Conservation (phyloP, 2,329 filamentous ascomycete genomes). For the Talaromyces verruculosus region DNA sequence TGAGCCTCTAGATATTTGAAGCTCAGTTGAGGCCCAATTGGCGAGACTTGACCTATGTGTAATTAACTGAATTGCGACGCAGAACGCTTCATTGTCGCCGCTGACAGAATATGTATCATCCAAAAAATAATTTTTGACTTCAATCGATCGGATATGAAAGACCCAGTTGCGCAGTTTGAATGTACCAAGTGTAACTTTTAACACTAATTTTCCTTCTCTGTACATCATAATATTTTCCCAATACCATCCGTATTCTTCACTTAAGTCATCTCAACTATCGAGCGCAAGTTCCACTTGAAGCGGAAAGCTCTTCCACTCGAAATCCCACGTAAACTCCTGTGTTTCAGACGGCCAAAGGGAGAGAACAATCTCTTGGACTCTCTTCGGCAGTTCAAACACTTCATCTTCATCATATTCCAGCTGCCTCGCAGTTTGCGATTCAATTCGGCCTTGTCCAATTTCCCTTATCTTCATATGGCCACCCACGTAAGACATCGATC, state of each 20-base stretch:
- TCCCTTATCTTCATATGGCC: conserved; percentile 4
- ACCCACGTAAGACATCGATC: not conserved
- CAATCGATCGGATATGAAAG: too few species aligned
- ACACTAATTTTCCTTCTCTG: not conserved
- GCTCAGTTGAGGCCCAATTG: too few species aligned
- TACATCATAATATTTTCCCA: not conserved
- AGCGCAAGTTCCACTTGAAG: not conserved
- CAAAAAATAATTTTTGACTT: too few species aligned
- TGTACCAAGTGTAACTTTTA: too few species aligned
- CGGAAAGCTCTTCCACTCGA: conserved; percentile 11
- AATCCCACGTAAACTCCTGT: conserved; percentile 4
- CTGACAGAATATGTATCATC: too few species aligned
- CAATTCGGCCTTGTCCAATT: conserved; percentile 2
- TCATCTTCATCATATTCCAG: not conserved
- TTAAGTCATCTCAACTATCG: not conserved
- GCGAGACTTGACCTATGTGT: too few species aligned
- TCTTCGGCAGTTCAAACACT: not conserved
- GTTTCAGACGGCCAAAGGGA: not conserved
- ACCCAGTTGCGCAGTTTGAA: too few species aligned
- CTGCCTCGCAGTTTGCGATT: not conserved
- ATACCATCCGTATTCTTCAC: not conserved
- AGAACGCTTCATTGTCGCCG: too few species aligned
- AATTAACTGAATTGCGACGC: too few species aligned
- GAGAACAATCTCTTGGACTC: conserved; percentile 3
- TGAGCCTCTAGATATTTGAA: too few species aligned